Percentiles rank a stretch among this genome's conserved stretches.
phyloP scores from a whole-genome alignment of 331 rosid genomes.

The Prunus yedoensis region DNA sequence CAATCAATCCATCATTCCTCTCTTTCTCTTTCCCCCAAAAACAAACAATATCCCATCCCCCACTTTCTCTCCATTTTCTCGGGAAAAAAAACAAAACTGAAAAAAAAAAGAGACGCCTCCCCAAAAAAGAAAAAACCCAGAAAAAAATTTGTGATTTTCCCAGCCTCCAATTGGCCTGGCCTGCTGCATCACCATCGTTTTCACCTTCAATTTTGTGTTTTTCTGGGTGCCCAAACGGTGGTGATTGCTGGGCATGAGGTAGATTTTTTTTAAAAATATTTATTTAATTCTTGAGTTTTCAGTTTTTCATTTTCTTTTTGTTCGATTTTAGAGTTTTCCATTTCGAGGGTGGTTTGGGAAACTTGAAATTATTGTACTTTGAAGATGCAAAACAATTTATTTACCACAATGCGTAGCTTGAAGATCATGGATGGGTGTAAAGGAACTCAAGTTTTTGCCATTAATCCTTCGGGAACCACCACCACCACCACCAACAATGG shows the following conservation, averaged over 20 bases:
- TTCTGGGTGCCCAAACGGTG: constrained; percentile 30
- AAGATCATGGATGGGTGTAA: constrained; percentile 87
- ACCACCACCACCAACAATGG: background rate
- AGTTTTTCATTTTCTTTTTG: background rate
- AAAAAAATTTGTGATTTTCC: constrained; percentile 8
- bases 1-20: background rate
- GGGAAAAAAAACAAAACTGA: constrained; percentile 2
- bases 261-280: background rate
- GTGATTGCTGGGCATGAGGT: constrained; percentile 31
- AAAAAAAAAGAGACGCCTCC: background rate
- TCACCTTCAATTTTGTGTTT: background rate
- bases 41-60: constrained; percentile 4
- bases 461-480: constrained; percentile 37
- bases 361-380: background rate
- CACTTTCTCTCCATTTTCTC: constrained; percentile 36
- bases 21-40: constrained; percentile 20
- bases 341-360: background rate
- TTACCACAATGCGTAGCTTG: constrained; percentile 73
- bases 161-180: constrained; percentile 18
- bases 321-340: background rate
- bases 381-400: constrained; percentile 70
- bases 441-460: constrained; percentile 63
- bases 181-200: constrained; percentile 35
- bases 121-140: background rate
- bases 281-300: background rate